Evolutionary conservation across 441 rosid genomes (phyloP).

Genomic region (Populus hybrid): DNA sequence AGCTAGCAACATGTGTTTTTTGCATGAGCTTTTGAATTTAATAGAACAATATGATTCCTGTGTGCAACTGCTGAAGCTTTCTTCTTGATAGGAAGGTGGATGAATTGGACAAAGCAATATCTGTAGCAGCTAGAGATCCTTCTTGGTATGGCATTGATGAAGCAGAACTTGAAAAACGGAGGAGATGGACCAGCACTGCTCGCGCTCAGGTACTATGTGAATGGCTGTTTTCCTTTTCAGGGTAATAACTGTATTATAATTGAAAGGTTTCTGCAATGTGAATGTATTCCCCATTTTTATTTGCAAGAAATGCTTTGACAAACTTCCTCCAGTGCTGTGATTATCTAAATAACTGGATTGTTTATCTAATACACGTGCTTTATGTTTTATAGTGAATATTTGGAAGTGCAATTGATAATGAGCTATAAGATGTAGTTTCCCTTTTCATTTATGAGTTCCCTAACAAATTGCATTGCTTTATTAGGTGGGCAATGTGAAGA

Average conservation of each 20-base stretch:
- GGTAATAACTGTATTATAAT: constrained; percentile 7
- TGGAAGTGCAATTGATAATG: not conserved
- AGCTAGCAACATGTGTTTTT: not conserved
- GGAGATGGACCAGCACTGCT: constrained; percentile 91
- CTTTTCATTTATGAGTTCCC: not conserved
- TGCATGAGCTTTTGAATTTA: not conserved
- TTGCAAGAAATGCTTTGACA: not conserved
- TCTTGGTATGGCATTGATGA: constrained; percentile 81
- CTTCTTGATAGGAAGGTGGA: constrained; percentile 89
- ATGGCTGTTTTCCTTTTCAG: not conserved
- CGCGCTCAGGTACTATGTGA: constrained; percentile 58
- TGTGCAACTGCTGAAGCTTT: constrained; percentile 43
- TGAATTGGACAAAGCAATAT: constrained; percentile 86
- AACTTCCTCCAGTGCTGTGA: not conserved
- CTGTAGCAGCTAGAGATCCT: constrained; percentile 91
- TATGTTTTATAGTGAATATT: not conserved
- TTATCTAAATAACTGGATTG: not conserved
- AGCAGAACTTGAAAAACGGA: constrained; percentile 81
- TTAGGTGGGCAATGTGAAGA: constrained; percentile 77
- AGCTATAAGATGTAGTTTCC: not conserved
- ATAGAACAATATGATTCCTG: constrained; percentile 15
- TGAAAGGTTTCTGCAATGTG: not conserved
- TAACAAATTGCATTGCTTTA: constrained; percentile 21
- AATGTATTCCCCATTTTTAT: not conserved
- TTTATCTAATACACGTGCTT: not conserved